Base-by-base conservation (phyloP, 2,329 filamentous ascomycete genomes). In the Thielaviopsis ethacetica region DNA sequence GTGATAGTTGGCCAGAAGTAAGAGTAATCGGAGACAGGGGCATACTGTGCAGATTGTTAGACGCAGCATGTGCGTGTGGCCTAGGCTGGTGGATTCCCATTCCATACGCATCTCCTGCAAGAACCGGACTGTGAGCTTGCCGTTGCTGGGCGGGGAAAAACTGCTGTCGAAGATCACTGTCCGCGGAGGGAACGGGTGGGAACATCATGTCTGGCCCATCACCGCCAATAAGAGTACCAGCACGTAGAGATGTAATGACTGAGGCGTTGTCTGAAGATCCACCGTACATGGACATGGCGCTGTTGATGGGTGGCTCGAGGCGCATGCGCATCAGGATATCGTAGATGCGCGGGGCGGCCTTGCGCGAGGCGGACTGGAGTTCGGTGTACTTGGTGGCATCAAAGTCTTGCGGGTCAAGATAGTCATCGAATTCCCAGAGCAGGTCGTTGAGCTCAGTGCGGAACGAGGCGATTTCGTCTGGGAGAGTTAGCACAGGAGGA, bases 351-450 rank as follows among this genome's bases (percentile, higher is more conserved):
- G 76, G 72, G 1, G 77, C 77, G 1, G 74, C 72, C 56, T 73
- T 73, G 58, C 76, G 72, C 17, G 75, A 76, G 5, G 73, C 64
- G 44, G 71, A 71, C 64, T 76, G 75, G 3, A 81, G 68, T 62
- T 76, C 72, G 19, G 70, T 66, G 58, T 75, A 81, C 62, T 75
- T 77, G 19, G 70, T 71, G 26, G 69, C 66, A n/a, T 80, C 76
- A 62, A 81, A 81, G 24, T 71, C 71, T 38, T 77, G 73, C 15
- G 68, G 63, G 55, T 78, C 75, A 62, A 76, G 67, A 62, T 71
- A 79, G 57, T 81, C 78, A 59, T 82, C 79, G 63, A 82, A 80
- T 56, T 77, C 78, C 73, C 77, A 82, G 6, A 81, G 67, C 24
- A 79, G 64, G 53, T 76, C 72, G 60, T 72, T 75, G 49, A 82